phyloP scores from a whole-genome alignment of 2,329 filamentous ascomycete species.

The Penicillium corylophilum region DNA sequence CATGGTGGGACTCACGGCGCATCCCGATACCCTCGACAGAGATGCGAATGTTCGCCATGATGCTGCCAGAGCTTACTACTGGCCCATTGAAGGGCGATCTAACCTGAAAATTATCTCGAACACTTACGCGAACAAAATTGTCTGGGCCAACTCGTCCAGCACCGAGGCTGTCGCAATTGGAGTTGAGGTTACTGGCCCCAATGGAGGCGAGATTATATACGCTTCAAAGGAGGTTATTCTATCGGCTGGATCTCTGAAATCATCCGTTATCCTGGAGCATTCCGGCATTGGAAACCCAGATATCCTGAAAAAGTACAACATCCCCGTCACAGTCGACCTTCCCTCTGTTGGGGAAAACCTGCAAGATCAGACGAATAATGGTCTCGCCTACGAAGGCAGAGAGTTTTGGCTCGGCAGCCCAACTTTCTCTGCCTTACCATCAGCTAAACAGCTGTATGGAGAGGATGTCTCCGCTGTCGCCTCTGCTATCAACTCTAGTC shows the following conservation, averaged over 20 bases:
- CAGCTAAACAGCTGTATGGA: conserved; percentile 27
- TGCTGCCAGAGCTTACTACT: conserved; percentile 51
- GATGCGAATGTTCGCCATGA: conserved; percentile 45
- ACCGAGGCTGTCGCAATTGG: conserved; percentile 27
- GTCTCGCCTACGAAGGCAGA: conserved; percentile 14
- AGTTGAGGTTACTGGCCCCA: conserved; percentile 27
- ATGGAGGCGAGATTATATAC: conserved; percentile 27
- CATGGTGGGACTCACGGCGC: conserved; percentile 47
- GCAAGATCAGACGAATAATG: conserved; percentile 45
- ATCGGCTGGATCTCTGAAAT: conserved; percentile 58
- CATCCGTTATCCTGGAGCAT: conserved; percentile 58
- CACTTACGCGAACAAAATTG: conserved; percentile 42
- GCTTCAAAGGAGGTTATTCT: conserved; percentile 57
- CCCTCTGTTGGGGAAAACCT: conserved; percentile 50
- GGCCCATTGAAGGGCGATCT: conserved; percentile 39
- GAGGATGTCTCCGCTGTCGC: conserved; percentile 17
- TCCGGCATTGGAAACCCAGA: conserved; percentile 56
- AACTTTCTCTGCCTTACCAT: conserved; percentile 23
- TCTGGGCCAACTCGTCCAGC: conserved; percentile 33
- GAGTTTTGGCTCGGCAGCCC: conserved; percentile 19
- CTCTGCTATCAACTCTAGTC: conserved; percentile 18
- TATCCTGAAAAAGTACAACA: conserved; percentile 28
- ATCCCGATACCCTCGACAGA: conserved; percentile 44
- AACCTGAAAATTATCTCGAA: conserved; percentile 49
- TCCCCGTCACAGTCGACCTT: conserved; percentile 29